Base-by-base conservation (phyloP, 2,329 filamentous ascomycete genomes). In the Zasmidium cellare region DNA sequence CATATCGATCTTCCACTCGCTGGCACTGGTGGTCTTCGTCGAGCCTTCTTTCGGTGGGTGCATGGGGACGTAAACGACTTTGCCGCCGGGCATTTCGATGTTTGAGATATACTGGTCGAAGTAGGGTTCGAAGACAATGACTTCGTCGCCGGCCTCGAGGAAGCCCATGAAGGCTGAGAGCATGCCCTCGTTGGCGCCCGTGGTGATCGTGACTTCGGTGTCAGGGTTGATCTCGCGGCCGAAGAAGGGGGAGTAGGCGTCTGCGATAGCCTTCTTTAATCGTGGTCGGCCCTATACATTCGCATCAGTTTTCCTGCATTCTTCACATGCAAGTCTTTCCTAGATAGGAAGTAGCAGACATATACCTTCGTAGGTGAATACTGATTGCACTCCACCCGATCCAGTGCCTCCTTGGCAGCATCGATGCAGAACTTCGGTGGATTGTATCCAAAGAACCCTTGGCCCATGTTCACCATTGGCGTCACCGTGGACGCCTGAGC, bases 51-150 rank as follows among this genome's bases (percentile, higher is more conserved):
- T 82, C 9, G 94, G 94, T 24, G 94, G 93, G 61, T 94, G 90
- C 72, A 99, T 81, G n/a, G 94, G 92, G 22, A 97, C 93, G 72
- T 97, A 97, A 67, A 93, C 88, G 63, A 97, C 91, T 72, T 88
- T 96, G 65, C 94, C 94, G 52, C 94, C 94, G 0, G 94, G 87
- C 92, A 99, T 97, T 76, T 97, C 90, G 64, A 99, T 97, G 77
- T 99, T 99, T 80, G 88, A 92, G 66, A 99, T 96, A 74, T 97
- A 96, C 87, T 99, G 94, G 76, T 99, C 94, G 73, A 97, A 99
- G 78, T 97, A 99, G 11, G 94, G 94, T 79, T 99, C 94, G 73
- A 99, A 97, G 56, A 99, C 84, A 65, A 99, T 97, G 65, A 97
- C 94, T 75, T 99, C 94, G 71, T 99, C 94, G 12, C 91, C 94